Evolutionary conservation across 2,329 filamentous ascomycete genomes (phyloP).

Genomic region (Aspergillus nomiae): DNA sequence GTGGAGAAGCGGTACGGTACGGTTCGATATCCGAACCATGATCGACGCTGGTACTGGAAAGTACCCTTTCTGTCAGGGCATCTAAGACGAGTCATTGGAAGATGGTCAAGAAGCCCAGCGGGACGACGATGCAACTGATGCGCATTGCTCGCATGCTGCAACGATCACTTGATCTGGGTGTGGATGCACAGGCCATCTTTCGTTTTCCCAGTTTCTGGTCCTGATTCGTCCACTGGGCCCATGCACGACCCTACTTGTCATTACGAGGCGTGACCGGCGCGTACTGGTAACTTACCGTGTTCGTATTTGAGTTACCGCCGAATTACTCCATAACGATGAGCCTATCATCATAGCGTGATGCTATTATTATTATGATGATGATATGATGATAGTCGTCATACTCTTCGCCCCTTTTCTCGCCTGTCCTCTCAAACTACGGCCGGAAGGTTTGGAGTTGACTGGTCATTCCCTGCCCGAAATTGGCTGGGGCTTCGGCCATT

Average conservation of each 20-base stretch:
- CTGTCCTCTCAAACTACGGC: neutral
- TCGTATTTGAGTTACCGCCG: slow-evolving; percentile 31
- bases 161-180: slow-evolving; percentile 61
- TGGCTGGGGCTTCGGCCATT: slow-evolving; percentile 11
- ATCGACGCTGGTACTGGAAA: slow-evolving; percentile 32
- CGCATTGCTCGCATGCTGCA: slow-evolving; percentile 56
- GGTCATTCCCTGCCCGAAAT: slow-evolving; percentile 10
- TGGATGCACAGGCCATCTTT: slow-evolving; percentile 31
- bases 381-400: neutral
- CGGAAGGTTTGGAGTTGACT: slow-evolving; percentile 6
- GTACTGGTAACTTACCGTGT: slow-evolving; percentile 32
- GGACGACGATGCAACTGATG: slow-evolving; percentile 30
- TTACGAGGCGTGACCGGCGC: slow-evolving; percentile 24
- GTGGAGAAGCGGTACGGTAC: slow-evolving; percentile 32
- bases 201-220: slow-evolving; percentile 11
- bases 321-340: slow-evolving; percentile 10
- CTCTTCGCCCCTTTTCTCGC: neutral
- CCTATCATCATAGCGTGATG: slow-evolving; percentile 5
- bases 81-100: slow-evolving; percentile 25
- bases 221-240: slow-evolving; percentile 3
- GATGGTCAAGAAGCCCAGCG: slow-evolving; percentile 4
- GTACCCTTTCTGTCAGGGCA: slow-evolving; percentile 21
- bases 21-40: slow-evolving; percentile 34
- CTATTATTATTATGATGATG: neutral
- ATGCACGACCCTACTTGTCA: slow-evolving; percentile 18